phyloP scores from a whole-genome alignment of 2,329 filamentous ascomycete species.

The Cryphonectria parasitica region DNA sequence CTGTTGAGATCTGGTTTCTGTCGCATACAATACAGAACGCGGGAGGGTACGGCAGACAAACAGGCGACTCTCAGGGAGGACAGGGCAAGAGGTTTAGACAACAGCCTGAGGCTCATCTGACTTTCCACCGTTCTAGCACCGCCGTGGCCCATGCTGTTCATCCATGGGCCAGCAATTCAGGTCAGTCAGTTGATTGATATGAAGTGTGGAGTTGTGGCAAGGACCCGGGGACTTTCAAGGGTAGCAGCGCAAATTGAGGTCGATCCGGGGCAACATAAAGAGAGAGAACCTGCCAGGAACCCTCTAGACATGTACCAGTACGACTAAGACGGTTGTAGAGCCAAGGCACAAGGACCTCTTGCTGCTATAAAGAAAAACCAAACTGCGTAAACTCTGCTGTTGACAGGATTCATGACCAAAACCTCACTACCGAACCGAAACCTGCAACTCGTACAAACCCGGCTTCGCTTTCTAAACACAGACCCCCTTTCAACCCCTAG shows the following conservation, averaged over 20 bases:
- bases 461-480: constrained; percentile 9
- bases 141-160: constrained; percentile 2
- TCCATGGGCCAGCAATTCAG: constrained; percentile 21
- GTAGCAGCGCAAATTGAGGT: constrained; percentile 29
- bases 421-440: not conserved
- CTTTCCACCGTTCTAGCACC: not conserved
- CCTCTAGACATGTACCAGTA: not conserved
- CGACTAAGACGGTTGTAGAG: not conserved
- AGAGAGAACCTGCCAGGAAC: not conserved
- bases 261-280: constrained; percentile 17
- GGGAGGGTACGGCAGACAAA: constrained; percentile 2
- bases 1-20: constrained; percentile 4
- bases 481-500: constrained; percentile 12
- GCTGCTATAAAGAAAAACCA: not conserved
- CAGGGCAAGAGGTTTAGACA: not conserved
- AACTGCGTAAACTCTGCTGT: constrained; percentile 6
- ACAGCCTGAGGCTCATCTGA: constrained; percentile 14
- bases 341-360: not conserved
- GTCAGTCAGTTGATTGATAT: constrained; percentile 23
- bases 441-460: constrained; percentile 16
- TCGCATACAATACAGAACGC: constrained; percentile 10
- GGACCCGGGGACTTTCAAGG: constrained; percentile 28
- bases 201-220: constrained; percentile 30
- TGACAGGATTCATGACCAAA: constrained; percentile 6
- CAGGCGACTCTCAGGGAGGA: constrained; percentile 5